Base-by-base conservation (phyloP, 305 asterid genomes). In the Fraxinus albicans region DNA sequence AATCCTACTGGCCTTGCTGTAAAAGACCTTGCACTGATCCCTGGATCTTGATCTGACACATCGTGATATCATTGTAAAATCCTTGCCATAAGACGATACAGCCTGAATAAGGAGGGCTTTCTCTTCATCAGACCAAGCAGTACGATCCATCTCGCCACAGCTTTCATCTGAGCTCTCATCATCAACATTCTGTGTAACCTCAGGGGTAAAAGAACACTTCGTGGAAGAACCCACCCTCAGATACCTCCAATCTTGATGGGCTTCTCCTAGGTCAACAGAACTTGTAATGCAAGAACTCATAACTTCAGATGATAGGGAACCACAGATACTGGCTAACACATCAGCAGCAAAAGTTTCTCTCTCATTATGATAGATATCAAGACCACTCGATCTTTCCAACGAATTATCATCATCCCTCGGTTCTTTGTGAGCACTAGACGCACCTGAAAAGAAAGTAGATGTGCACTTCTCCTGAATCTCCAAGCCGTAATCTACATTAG, bases 71-170 rank as follows among this genome's bases (percentile, higher is more conserved):
- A 86, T 88, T 42, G 69, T 82, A 80, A 95, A 95, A 87, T 97
- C 98, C 87, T 88, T 95, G 81, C 99, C 98, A 82, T 84, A 90
- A 76, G 91, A 86, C 25, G 98, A 92, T 58, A 94, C 90, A 1
- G 98, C 97, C 86, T 91, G 94, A 76, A 95, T 79, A 76, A 95
- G 91, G 42, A 80, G 50, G 50, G 94, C 89, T 79, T 92, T 97
- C 93, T 97, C 99, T 81, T 90, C 97, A 40, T 97, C 98, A n/a
- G 98, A 91, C 99, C 99, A 97, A 89, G 93, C 96, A 78, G 88
- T 35, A 80, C 88, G 78, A 82, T 89, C 96, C 91, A 91, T 86
- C 86, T 94, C 98, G 81, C 92, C 95, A 83, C 94, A 95, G 92
- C 98, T 95, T 90, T 92, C 99, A 77, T 95, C 97, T 4, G 98